phyloP scores from a whole-genome alignment of 495 filamentous ascomycete species.

The Aspergillus sclerotiicarbonarius region DNA sequence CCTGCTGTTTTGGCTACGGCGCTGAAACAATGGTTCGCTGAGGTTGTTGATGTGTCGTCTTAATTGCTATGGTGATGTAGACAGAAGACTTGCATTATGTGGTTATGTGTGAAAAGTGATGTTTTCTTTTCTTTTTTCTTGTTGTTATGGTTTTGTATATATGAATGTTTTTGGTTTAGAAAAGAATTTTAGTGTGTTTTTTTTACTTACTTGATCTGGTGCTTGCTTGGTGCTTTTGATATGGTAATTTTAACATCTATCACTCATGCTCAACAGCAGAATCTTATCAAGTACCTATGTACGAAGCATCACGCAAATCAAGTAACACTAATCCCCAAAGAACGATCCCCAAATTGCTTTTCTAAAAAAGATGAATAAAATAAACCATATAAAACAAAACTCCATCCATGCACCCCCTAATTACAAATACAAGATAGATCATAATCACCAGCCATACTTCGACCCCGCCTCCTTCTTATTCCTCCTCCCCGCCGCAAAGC shows the following conservation, averaged over 20 bases:
- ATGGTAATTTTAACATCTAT: too few species aligned
- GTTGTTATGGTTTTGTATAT: constrained; percentile 9
- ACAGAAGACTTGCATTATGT: too few species aligned
- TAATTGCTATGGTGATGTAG: constrained; percentile 23
- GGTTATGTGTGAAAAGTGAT: constrained; percentile 15
- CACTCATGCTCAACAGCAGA: too few species aligned
- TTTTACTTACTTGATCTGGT: too few species aligned
- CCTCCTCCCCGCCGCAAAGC: constrained; percentile 70
- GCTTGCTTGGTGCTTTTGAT: too few species aligned
- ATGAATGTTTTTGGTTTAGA: not conserved
- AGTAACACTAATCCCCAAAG: too few species aligned
- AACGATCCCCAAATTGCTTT: not conserved
- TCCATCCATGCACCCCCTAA: not conserved
- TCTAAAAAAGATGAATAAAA: too few species aligned
- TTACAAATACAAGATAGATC: too few species aligned
- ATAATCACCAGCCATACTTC: constrained; percentile 73
- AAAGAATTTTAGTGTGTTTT: too few species aligned
- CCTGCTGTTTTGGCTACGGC: constrained; percentile 83
- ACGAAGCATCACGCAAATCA: too few species aligned
- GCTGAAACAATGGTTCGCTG: constrained; percentile 94
- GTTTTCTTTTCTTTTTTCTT: constrained; percentile 8
- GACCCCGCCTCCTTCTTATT: constrained; percentile 76
- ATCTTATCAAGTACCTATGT: too few species aligned
- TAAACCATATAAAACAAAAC: not conserved
- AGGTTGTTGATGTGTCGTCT: constrained; percentile 68